Evolutionary conservation across 2,329 filamentous ascomycete genomes (phyloP).

Genomic region (Aspergillus sp.): DNA sequence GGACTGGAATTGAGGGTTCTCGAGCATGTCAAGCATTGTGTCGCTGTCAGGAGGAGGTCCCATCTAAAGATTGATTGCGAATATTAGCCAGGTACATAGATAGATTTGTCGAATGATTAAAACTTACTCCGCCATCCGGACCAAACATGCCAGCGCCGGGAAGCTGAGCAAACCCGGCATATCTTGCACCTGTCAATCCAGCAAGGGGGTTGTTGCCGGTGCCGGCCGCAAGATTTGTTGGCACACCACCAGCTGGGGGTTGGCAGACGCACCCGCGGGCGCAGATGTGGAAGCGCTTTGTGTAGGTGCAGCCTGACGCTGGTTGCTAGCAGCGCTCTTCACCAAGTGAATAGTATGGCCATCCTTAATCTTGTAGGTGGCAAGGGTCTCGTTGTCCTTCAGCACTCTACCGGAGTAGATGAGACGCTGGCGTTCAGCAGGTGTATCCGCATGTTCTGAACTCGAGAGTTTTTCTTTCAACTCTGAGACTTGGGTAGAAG

Average conservation of each 20-base stretch:
- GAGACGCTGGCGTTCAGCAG: conserved; percentile 81
- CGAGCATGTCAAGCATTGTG: conserved; percentile 75
- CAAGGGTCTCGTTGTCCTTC: conserved; percentile 86
- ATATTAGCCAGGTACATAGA: conserved; percentile 9
- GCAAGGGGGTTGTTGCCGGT: conserved; percentile 82
- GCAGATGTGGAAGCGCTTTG: conserved; percentile 39
- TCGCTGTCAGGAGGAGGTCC: conserved; percentile 79
- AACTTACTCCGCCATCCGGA: conserved; percentile 84
- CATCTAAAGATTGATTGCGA: conserved; percentile 58
- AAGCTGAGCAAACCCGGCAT: conserved; percentile 85
- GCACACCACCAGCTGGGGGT: conserved; percentile 36
- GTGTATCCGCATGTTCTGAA: conserved; percentile 78
- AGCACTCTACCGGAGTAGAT: conserved; percentile 97
- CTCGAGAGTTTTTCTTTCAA: conserved; percentile 84
- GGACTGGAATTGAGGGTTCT: conserved; percentile 80
- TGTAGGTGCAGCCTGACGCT: conserved; percentile 52
- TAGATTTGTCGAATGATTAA: neutral
- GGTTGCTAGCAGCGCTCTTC: conserved; percentile 90
- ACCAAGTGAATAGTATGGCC: conserved; percentile 96
- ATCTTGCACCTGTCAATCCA: conserved; percentile 85
- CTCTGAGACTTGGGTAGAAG: conserved; percentile 72
- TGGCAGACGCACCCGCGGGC: conserved; percentile 26
- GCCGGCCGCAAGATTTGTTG: conserved; percentile 45
- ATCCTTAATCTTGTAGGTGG: conserved; percentile 88
- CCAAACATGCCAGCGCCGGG: conserved; percentile 87